Base-by-base conservation (phyloP, 768 basidiomycete genomes). In the Macrolepiota dolichaula region DNA sequence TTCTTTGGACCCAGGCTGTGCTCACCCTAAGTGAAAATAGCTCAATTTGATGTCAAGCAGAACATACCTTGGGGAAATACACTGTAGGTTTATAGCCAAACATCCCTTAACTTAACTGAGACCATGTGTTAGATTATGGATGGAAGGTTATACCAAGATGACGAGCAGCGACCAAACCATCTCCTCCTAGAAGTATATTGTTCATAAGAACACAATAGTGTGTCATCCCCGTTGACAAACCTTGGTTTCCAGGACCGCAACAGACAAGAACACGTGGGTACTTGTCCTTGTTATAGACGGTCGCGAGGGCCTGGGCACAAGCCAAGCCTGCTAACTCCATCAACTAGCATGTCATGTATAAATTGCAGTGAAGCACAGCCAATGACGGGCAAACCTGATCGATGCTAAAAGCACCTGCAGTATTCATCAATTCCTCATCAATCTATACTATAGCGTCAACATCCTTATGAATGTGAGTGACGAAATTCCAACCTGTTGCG, bases 231-330 rank as follows among this genome's bases (percentile, higher is more conserved):
- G 25, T 19, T 54, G 4, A 51, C 57, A 19, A 61, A 74, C 85
- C 94, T 79, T 98, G 96, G 69, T 98, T 98, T 44, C 97, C 97
- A 6, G 97, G 96, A 17, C 97, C 97, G 70, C 96, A 98, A 68
- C 92, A 94, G 11, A 98, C 92, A n/a, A 98, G 78, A 5, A 98
- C 93, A 11, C 86, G 83, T 38, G 81, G 82, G 71, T 92, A 86
- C 49, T 78, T 81, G 2, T 86, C 84, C 32, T 81, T 85, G 42
- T 77, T 78, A 71, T 93, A 98, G 0, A 87, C 85, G n/a, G 79
- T 87, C 5, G 90, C 87, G 2, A 98, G 76, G 0, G 91, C 84
- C 71, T 96, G 92, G 0, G 96, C 97, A 69, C 96, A 96, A 1
- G 96, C 89, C 10, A 98, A 77, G 1, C 97, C 97, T 32, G 96